Base-by-base conservation (phyloP, 139 green algal species). In the Edaphochlamys debaryana region DNA sequence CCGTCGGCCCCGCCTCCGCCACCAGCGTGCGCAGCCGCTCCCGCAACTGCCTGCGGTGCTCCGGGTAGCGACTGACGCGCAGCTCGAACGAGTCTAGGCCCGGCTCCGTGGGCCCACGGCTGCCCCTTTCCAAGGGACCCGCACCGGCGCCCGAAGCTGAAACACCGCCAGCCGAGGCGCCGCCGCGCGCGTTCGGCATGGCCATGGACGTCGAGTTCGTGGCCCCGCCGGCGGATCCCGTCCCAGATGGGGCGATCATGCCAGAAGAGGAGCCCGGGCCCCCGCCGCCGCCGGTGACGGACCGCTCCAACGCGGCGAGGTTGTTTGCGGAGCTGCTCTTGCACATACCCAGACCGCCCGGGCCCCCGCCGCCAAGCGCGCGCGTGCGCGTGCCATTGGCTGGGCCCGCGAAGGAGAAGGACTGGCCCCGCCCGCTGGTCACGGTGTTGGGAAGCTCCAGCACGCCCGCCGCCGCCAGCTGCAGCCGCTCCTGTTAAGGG, bases 401-500 rank as follows among this genome's bases (percentile, higher is more conserved):
- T 13, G 15, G 25, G 23, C 29, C 41, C n/a, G n/a, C n/a, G 52
- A 27, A 79, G 2, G 50, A 56, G 56, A 68, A 79, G 50, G 52
- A 68, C 17, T 80, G 58, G n/a, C n/a, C n/a, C n/a, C n/a, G n/a
- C n/a, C n/a, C n/a, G n/a, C n/a, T n/a, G n/a, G n/a, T n/a, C n/a
- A n/a, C n/a, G n/a, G n/a, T n/a, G n/a, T 2, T 45, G 36, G 52
- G 67, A 37, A 66, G 62, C 30, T 69, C 72, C 22, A 40, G 79
- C 64, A 34, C 40, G 60, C 75, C 75, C 4, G 5, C 37, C 27
- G 90, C 71, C 7, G 86, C 87, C 83, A 93, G 71, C 69, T 74
- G 36, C 23, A 96, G 80, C 25, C 94, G 86, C 85, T 96, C 92
- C 32, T 88, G 89, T 13, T n/a, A n/a, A n/a, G n/a, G n/a, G n/a